Evolutionary conservation across 805 yeast genomes (phyloP), one percentile per base, ranked within the genome.

Genomic region (Kurtzmaniella cleridarum): DNA sequence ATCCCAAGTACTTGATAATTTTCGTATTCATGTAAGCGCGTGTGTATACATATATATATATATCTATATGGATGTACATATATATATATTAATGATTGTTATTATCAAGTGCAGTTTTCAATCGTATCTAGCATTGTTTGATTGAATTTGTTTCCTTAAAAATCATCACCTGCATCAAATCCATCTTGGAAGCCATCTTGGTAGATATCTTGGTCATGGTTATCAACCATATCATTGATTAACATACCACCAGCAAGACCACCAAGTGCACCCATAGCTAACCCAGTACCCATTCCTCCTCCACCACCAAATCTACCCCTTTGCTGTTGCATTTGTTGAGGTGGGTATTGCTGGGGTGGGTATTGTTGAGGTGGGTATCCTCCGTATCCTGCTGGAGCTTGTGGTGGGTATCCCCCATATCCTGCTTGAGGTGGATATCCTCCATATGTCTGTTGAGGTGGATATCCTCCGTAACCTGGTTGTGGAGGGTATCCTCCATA

Each of bases 161-260:
- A 45, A 29, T 44, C 54, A 40, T 49, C 52, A 29, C 66, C 70
- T n/a, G 44, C 39, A 32, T 49, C 56, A 39, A 53, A 54, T 15
- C 60, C 60, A 34, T 55, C 61, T 27, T 50, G 51, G 51, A 56
- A 53, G 46, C 64, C 66, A 48, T 69, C 57, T 52, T 64, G 48
- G 53, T 64, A 45, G 42, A 64, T 53, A 41, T 53, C 49, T 40
- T 57, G 47, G 13, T 53, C 54, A 12, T 40, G 54, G 32, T 55
- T 55, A 32, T 57, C 55, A 43, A 77, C 47, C 33, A 73, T 73
- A 28, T 69, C 62, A 7, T 72, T 73, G 32, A 79, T 50, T 46
- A 78, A 48, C 59, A 74, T 59, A 33, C 85, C 86, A 41, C 85
- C 86, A 7, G 79, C 50, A 39, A 80, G 55, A 58, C 87, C 88